Evolutionary conservation across 1,139 yeast genomes (phyloP).

Genomic region (Magnusiomyces suaveolens): DNA sequence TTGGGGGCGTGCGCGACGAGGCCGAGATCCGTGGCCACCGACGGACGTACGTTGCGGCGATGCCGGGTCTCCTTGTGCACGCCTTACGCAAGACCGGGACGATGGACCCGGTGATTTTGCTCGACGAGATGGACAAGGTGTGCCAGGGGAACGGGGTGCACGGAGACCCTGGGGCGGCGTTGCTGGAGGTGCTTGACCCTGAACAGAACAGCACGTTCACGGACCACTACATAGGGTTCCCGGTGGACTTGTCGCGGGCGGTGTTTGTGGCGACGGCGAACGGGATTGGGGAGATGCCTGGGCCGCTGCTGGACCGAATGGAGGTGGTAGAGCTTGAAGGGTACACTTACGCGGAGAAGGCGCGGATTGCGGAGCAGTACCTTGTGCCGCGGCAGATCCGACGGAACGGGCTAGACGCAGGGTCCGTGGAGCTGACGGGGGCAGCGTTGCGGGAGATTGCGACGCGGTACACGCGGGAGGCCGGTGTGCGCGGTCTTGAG

Average conservation of each 20-base stretch:
- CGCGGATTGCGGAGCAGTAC: conserved; percentile 60
- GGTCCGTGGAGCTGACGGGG: conserved; percentile 33
- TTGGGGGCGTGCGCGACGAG: conserved; percentile 86
- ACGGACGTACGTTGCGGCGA: conserved; percentile 86
- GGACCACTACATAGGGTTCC: conserved; percentile 83
- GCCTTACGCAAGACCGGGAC: conserved; percentile 69
- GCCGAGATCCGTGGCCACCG: conserved; percentile 89
- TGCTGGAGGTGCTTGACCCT: conserved; percentile 83
- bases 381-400: conserved; percentile 70
- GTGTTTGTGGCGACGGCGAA: conserved; percentile 89
- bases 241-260: conserved; percentile 75
- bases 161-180: conserved; percentile 89
- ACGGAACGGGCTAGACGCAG: conserved; percentile 55
- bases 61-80: conserved; percentile 81
- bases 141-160: conserved; percentile 45
- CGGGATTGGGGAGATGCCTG: conserved; percentile 61
- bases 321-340: conserved; percentile 76
- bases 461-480: conserved; percentile 68
- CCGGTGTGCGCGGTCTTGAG: conserved; percentile 78
- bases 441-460: conserved; percentile 54
- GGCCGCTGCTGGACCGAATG: conserved; percentile 78
- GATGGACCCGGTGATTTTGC: conserved; percentile 79
- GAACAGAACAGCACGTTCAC: conserved; percentile 74
- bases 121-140: conserved; percentile 86
- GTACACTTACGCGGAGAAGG: conserved; percentile 71